A percentile compares a stretch with the other conserved stretches of the same genome.
Evolutionary conservation across 768 basidiomycete genomes (phyloP).

Genomic region (Exidia glandulosa): DNA sequence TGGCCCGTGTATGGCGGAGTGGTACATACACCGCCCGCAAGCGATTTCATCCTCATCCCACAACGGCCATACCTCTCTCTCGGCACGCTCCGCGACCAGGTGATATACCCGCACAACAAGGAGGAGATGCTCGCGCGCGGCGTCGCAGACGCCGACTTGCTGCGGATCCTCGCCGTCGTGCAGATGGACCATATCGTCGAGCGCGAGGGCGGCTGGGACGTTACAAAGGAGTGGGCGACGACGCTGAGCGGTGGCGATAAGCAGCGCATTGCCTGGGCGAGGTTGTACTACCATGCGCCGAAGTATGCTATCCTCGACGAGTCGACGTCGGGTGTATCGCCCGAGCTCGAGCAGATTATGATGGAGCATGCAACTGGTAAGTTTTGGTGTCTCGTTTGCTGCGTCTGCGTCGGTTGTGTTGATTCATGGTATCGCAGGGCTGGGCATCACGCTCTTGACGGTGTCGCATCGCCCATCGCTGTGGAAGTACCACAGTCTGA

Average conservation of each 20-base stretch:
- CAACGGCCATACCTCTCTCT: conserved; percentile 92
- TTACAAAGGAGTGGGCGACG: conserved; percentile 86
- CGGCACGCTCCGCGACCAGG: conserved; percentile 89
- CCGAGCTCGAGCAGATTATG: conserved; percentile 88
- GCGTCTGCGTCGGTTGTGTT: conserved; percentile 1
- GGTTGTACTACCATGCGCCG: conserved; percentile 90
- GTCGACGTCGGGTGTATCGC: conserved; percentile 88
- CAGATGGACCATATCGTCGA: conserved; percentile 82
- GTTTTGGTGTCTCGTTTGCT: not conserved
- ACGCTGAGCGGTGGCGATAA: conserved; percentile 91
- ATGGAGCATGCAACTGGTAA: conserved; percentile 75
- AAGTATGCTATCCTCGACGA: conserved; percentile 98
- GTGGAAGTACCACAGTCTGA: conserved; percentile 86
- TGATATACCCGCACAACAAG: conserved; percentile 87
- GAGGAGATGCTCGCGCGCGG: conserved; percentile 65
- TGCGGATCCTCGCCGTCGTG: conserved; percentile 60
- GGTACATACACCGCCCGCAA: conserved; percentile 81
- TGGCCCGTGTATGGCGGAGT: conserved; percentile 83
- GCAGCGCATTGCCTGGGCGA: conserved; percentile 94
- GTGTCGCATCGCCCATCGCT: conserved; percentile 91
- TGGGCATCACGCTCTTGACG: conserved; percentile 87
- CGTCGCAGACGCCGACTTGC: conserved; percentile 62
- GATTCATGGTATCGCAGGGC: conserved; percentile 17
- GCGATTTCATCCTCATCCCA: conserved; percentile 88
- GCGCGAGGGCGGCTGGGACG: conserved; percentile 94